A percentile compares a stretch with the other conserved stretches of the same genome.
Conservation (phyloP, 306 rosid species). For the Prinsepia uniflora region DNA sequence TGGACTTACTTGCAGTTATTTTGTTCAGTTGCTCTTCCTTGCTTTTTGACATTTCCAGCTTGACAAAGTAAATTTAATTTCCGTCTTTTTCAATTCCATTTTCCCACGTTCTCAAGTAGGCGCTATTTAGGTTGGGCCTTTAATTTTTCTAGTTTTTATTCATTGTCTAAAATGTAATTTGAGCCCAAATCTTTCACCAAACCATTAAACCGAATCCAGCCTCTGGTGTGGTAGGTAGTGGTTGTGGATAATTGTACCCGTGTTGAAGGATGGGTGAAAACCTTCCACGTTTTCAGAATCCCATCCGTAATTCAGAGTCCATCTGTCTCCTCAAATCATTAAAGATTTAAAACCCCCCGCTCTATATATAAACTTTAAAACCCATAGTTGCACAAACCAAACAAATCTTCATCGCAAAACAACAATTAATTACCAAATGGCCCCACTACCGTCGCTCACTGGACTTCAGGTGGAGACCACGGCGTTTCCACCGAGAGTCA, state of each 20-base stretch:
- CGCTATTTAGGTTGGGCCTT: no score
- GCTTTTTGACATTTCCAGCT: no score
- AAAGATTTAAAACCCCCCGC: background rate
- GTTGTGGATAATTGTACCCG: background rate
- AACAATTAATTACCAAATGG: conserved; percentile 1
- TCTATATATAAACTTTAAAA: background rate
- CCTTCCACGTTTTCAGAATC: background rate
- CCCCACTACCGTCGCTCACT: background rate
- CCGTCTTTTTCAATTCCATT: no score
- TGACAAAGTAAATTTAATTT: no score
- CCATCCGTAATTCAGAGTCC: background rate
- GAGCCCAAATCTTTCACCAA: no score
- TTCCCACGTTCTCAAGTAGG: no score
- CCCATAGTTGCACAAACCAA: background rate
- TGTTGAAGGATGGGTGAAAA: background rate
- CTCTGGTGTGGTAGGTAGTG: background rate
- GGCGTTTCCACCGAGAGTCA: conserved; percentile 26
- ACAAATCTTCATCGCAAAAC: background rate
- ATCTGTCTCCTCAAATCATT: background rate
- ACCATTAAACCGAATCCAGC: background rate
- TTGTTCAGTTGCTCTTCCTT: no score
- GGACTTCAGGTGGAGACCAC: conserved; percentile 36
- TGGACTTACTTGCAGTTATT: no score
- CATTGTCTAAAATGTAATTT: no score
- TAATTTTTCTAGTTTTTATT: no score